phyloP scores from a whole-genome alignment of 495 filamentous ascomycete species.

The Penicillium atrosanguineum region DNA sequence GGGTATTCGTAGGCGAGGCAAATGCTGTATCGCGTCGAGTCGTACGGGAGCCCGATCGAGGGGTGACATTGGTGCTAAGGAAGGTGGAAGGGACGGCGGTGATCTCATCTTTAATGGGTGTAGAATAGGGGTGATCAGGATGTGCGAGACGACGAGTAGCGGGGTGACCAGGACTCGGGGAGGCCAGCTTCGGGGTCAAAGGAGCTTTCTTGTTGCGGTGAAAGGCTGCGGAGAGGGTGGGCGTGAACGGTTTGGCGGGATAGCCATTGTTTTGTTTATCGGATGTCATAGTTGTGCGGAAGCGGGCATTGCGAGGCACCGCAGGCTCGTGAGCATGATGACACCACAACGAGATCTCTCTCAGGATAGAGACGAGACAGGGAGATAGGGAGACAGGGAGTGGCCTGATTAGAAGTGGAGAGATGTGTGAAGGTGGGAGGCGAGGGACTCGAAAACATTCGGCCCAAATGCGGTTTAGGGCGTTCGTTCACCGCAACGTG shows the following conservation, averaged over 20 bases:
- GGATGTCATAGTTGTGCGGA: slow-evolving; percentile 46
- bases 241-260: slow-evolving; percentile 48
- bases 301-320: slow-evolving; percentile 40
- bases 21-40: slow-evolving; percentile 62
- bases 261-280: slow-evolving; percentile 53
- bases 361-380: background rate
- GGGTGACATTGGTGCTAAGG: slow-evolving; percentile 66
- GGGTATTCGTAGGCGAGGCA: slow-evolving; percentile 58
- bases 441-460: slow-evolving; percentile 23
- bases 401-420: slow-evolving; percentile 12
- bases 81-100: slow-evolving; percentile 51
- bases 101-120: slow-evolving; percentile 36
- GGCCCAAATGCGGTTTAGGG: slow-evolving; percentile 26
- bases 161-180: slow-evolving; percentile 30
- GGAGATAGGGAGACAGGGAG: background rate
- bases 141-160: slow-evolving; percentile 37
- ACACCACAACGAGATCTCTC: slow-evolving; percentile 14
- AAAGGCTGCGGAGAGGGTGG: slow-evolving; percentile 47
- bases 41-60: slow-evolving; percentile 65
- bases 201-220: slow-evolving; percentile 39
- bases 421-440: slow-evolving; percentile 10
- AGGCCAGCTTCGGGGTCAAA: slow-evolving; percentile 52
- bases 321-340: slow-evolving; percentile 38
- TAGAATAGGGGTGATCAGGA: slow-evolving; percentile 31
- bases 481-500: slow-evolving; percentile 27